Percentiles rank a stretch among this genome's conserved stretches.
Evolutionary conservation across 2,329 filamentous ascomycete species (phyloP).

Genomic region (Epichloe bromicola): DNA sequence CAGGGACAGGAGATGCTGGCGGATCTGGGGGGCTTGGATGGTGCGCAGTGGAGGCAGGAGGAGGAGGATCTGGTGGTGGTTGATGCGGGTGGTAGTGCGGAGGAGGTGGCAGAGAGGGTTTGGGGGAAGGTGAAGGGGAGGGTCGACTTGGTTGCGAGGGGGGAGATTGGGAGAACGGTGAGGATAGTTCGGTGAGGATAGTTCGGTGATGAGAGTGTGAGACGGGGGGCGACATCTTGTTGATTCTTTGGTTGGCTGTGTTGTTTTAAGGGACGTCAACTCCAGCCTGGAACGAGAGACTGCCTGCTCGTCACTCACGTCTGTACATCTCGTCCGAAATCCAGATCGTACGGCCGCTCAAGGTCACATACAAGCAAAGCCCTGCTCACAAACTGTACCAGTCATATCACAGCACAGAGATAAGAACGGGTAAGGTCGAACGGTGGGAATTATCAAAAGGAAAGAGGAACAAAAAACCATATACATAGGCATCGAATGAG

Average conservation of each 20-base stretch:
- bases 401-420: too few species aligned
- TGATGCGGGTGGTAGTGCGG: conserved; percentile 39
- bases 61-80: conserved; percentile 41
- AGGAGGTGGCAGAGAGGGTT: conserved; percentile 43
- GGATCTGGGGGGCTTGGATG: conserved; percentile 11
- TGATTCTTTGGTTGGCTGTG: too few species aligned
- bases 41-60: conserved; percentile 29
- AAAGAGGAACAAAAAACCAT: background rate
- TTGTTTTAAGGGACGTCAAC: too few species aligned
- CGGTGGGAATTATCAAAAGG: too few species aligned
- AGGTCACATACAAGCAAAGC: too few species aligned
- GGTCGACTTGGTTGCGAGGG: conserved; percentile 34
- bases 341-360: too few species aligned
- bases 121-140: conserved; percentile 37
- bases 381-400: too few species aligned
- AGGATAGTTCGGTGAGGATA: conserved; percentile 28
- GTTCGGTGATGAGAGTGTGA: conserved; percentile 16
- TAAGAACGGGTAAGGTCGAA: too few species aligned
- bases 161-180: conserved; percentile 32
- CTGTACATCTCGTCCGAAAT: too few species aligned
- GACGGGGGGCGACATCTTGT: background rate
- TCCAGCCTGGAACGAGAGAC: too few species aligned
- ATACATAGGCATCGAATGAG: background rate
- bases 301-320: too few species aligned
- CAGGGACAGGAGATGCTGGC: conserved; percentile 13